A percentile compares a stretch with the other conserved stretches of the same genome.
phyloP scores from a whole-genome alignment of 2,329 filamentous ascomycete genomes.

The Hyphodiscus sp. region DNA sequence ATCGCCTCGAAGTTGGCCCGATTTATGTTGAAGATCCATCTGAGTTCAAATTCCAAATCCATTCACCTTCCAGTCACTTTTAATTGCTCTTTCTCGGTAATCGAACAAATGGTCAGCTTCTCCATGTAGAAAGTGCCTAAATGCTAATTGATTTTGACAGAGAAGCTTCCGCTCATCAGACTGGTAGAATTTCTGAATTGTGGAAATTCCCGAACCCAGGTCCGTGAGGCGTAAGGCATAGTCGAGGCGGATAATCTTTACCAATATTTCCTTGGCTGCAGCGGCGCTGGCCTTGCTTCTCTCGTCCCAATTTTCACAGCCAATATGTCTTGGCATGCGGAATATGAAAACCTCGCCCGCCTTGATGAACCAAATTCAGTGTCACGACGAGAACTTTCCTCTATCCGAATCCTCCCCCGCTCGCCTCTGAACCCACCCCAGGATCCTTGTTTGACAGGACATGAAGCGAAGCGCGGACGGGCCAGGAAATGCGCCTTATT shows the following conservation, averaged over 20 bases:
- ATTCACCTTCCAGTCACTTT: too few species aligned
- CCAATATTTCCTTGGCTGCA: background rate
- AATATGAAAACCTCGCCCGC: too few species aligned
- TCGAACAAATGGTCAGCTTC: background rate
- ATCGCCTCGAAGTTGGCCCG: too few species aligned
- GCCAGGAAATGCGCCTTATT: background rate
- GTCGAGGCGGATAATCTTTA: background rate
- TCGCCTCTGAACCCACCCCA: background rate
- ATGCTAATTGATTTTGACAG: too few species aligned
- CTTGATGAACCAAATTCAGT: too few species aligned
- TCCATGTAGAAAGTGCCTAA: too few species aligned
- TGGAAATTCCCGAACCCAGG: background rate
- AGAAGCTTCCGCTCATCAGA: background rate
- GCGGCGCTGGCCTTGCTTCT: too few species aligned
- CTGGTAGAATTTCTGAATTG: background rate
- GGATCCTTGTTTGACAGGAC: background rate
- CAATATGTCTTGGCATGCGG: too few species aligned
- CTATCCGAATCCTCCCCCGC: background rate
- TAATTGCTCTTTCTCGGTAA: too few species aligned
- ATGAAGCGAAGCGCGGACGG: background rate
- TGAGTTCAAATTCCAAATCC: too few species aligned
- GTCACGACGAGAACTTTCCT: background rate
- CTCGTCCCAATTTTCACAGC: too few species aligned
- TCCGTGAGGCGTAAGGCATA: background rate
- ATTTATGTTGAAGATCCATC: too few species aligned